Evolutionary conservation across 805 yeast species (phyloP), one percentile per base, ranked within the genome.

Genomic region (Schizosaccharomyces japonicus): DNA sequence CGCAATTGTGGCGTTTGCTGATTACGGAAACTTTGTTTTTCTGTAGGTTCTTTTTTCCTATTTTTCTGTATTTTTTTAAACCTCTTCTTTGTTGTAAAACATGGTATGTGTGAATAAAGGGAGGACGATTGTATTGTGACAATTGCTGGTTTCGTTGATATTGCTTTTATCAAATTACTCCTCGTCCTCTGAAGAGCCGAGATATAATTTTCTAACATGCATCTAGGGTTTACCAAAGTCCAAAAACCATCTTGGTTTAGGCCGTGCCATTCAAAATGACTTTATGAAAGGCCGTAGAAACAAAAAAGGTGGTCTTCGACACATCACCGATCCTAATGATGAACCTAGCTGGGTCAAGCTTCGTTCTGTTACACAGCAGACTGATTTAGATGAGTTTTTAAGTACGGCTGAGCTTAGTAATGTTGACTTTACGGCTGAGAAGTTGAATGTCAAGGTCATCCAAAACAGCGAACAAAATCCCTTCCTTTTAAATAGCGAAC

Each of bases 361-460:
- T 57, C 73, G 90, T 59, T 84, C 95, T 2, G 92, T 90, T 13
- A 90, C 96, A 0, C 96, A 90, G 57, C 96, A 90, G 60, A 74
- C 79, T 54, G 78, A 95, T 1, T 64, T 90, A 49, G 96, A 90
- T 63, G 99, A 90, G 63, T 85, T 90, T 61, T 71, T 90, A 57
- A 79, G 77, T 57, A 87, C 95, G 5, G 99, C 98, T 1, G 94
- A 83, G 61, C 71, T 90, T 50, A 95, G 95, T 1, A 94, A 84
- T 58, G 84, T 87, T 19, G 96, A 90, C 64, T 90, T 90, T 64
- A 76, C 94, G 6, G 95, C 96, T 2, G 95, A 87, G 54, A 76
- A 78, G 57, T 70, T 76, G 50, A 81, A 78, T 54, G 85, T 90
- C 50, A 80, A 78, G 56, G 82, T 90, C 55, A 77, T 90, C 54